Evolutionary conservation across 495 filamentous ascomycete genomes (phyloP).

Genomic region (Penicillium cosmopolitanum): DNA sequence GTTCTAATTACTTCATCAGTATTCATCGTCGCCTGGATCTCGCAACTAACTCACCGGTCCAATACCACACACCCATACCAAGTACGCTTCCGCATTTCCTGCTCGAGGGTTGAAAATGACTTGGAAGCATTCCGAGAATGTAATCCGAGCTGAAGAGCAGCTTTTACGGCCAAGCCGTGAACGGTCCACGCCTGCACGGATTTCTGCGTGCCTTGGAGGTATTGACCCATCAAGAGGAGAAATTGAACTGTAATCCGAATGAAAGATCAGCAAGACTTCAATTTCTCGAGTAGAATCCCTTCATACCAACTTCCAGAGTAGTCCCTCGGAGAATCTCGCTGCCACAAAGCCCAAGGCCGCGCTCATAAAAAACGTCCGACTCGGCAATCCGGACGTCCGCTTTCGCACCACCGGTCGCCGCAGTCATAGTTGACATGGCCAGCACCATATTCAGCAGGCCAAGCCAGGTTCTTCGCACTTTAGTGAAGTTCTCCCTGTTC

Average conservation of each 20-base stretch:
- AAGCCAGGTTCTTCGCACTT: slow-evolving; percentile 58
- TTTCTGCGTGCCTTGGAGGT: slow-evolving; percentile 49
- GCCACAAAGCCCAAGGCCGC: slow-evolving; percentile 33
- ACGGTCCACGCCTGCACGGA: slow-evolving; percentile 48
- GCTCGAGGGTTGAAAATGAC: slow-evolving; percentile 37
- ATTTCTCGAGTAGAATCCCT: not conserved
- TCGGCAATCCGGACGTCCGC: slow-evolving; percentile 23
- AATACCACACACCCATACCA: slow-evolving; percentile 52
- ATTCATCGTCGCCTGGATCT: not conserved
- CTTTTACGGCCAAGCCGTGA: slow-evolving; percentile 45
- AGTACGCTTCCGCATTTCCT: slow-evolving; percentile 45
- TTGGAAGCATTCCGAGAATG: slow-evolving; percentile 41
- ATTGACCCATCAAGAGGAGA: slow-evolving; percentile 44
- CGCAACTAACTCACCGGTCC: slow-evolving; percentile 34
- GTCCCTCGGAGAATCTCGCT: slow-evolving; percentile 37
- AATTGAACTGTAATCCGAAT: slow-evolving; percentile 33
- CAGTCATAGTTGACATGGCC: slow-evolving; percentile 68
- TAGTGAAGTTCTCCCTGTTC: slow-evolving; percentile 31
- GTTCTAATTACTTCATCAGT: slow-evolving; percentile 28
- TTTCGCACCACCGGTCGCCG: slow-evolving; percentile 28
- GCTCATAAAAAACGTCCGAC: slow-evolving; percentile 44
- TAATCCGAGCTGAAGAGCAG: slow-evolving; percentile 45
- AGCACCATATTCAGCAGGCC: slow-evolving; percentile 75
- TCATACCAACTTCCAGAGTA: slow-evolving; percentile 41
- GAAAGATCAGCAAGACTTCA: not conserved